Conservation (phyloP, 306 rosid genomes). For the Carpinus fangiana region DNA sequence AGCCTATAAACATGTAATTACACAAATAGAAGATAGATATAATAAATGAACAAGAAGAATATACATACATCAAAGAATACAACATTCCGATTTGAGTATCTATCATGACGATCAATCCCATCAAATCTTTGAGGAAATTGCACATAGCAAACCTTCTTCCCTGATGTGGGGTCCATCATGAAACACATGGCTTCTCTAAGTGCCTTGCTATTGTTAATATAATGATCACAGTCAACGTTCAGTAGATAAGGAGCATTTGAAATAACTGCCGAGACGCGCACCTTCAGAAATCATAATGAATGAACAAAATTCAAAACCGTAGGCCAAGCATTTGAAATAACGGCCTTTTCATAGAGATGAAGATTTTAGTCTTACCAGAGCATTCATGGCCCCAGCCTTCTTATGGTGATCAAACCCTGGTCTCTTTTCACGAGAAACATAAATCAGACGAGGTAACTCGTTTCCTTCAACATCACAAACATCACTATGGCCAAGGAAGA, state of each 20-base stretch:
- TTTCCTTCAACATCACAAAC: constrained; percentile 83
- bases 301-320: constrained; percentile 21
- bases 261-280: constrained; percentile 82
- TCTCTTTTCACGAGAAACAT: constrained; percentile 95
- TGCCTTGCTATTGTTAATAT: constrained; percentile 96
- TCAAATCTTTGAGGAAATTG: constrained; percentile 98
- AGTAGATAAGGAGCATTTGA: constrained; percentile 89
- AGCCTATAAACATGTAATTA: background rate
- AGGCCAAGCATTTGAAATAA: background rate
- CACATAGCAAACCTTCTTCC: constrained; percentile 91
- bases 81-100: constrained; percentile 95
- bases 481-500: constrained; percentile 85
- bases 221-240: constrained; percentile 97
- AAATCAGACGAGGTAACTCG: constrained; percentile 83
- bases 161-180: constrained; percentile 96
- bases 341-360: background rate
- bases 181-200: constrained; percentile 98
- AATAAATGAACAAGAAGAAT: constrained; percentile 1
- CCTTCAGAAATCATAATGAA: constrained; percentile 41
- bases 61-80: constrained; percentile 92
- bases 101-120: constrained; percentile 92
- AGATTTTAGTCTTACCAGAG: constrained; percentile 58
- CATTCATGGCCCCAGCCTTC: constrained; percentile 97
- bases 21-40: background rate
- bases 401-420: constrained; percentile 97